Evolutionary conservation across 805 yeast genomes (phyloP).

Genomic region (Yarrowia yakushimensis): DNA sequence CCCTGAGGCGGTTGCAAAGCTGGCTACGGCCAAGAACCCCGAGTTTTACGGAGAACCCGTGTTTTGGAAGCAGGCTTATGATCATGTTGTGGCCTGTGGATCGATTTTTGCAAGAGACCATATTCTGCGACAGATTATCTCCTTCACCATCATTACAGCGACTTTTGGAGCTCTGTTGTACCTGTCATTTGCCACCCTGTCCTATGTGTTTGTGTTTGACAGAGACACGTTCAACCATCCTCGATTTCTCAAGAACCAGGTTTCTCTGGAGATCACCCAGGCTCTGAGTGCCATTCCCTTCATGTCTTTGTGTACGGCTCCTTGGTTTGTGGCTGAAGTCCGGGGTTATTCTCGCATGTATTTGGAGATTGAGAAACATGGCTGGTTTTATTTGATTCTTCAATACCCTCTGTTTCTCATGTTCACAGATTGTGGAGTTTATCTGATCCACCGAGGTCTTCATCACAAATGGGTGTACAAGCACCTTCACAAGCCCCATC

Average conservation of each 20-base stretch:
- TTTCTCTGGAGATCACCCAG: slow-evolving; percentile 73
- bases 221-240: slow-evolving; percentile 92
- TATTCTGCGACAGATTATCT: slow-evolving; percentile 62
- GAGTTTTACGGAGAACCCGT: slow-evolving; percentile 64
- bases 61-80: slow-evolving; percentile 51
- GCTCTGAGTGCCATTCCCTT: slow-evolving; percentile 80
- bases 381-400: slow-evolving; percentile 62
- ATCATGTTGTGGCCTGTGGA: slow-evolving; percentile 43
- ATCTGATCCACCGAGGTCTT: slow-evolving; percentile 84
- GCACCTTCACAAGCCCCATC: slow-evolving; percentile 91
- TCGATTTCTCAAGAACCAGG: slow-evolving; percentile 89
- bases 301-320: slow-evolving; percentile 83
- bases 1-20: slow-evolving; percentile 6
- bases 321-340: slow-evolving; percentile 83
- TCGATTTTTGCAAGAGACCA: slow-evolving; percentile 73
- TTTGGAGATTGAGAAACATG: slow-evolving; percentile 58
- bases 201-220: slow-evolving; percentile 78
- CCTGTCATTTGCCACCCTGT: slow-evolving; percentile 66
- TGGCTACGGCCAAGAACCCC: slow-evolving; percentile 20
- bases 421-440: slow-evolving; percentile 92
- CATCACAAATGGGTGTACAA: slow-evolving; percentile 92
- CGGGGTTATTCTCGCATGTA: slow-evolving; percentile 81
- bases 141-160: slow-evolving; percentile 66
- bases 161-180: slow-evolving; percentile 87
- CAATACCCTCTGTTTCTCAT: slow-evolving; percentile 79